Conservation (phyloP, 2,329 filamentous ascomycete genomes). For the Aurifilum marmelostoma region DNA sequence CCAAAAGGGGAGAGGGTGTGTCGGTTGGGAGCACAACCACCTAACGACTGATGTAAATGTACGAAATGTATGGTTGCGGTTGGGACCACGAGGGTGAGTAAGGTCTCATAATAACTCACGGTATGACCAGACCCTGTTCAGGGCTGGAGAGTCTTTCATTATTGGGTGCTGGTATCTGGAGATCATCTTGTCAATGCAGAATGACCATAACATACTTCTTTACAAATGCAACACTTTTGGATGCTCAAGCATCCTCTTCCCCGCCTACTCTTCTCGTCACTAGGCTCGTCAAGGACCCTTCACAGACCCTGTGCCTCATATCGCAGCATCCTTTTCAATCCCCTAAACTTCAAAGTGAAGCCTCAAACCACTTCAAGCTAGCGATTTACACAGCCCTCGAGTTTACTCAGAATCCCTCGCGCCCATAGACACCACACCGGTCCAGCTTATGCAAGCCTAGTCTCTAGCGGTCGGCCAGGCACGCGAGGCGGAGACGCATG, state of each 20-base stretch:
- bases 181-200: conserved; percentile 11
- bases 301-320: neutral
- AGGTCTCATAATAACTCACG: neutral
- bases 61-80: conserved; percentile 26
- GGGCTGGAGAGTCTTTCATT: neutral
- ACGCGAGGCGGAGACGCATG: neutral
- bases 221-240: conserved; percentile 8
- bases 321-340: too few relatives aligned
- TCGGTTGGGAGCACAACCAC: conserved; percentile 6
- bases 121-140: conserved; percentile 2
- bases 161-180: conserved; percentile 16
- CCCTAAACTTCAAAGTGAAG: too few relatives aligned
- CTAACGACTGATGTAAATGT: conserved; percentile 29
- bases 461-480: neutral
- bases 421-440: neutral
- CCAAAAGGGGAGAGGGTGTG: conserved; percentile 4
- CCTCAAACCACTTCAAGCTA: neutral
- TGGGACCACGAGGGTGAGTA: neutral
- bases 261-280: neutral
- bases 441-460: neutral
- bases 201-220: conserved; percentile 12
- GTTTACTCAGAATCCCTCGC: neutral
- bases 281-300: neutral
- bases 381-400: too few relatives aligned
- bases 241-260: neutral